Evolutionary conservation across 2,329 filamentous ascomycete species (phyloP), one percentile per base, ranked within the genome.

Genomic region (Zymoseptoria brevis): DNA sequence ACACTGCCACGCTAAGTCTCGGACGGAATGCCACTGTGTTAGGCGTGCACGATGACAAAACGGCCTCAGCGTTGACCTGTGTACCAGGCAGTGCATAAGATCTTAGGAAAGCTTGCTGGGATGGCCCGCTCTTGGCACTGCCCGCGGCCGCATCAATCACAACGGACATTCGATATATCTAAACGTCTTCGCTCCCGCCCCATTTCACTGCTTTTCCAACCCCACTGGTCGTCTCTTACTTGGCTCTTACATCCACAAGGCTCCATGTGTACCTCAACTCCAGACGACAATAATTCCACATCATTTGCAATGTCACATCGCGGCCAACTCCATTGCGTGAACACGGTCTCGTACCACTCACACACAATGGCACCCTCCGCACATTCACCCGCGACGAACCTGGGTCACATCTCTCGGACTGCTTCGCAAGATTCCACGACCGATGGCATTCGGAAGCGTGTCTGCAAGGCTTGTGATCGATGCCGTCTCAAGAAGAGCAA

Each of bases 401-500:
- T 66, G 59, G 19, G 62, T 8, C 64, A 59, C 22, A 63, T 64
- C 8, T 61, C 65, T 52, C 56, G 67, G n/a, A 65, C 65, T 48
- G 53, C 62, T 19, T 68, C 67, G 16, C 59, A 62, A 59, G 67
- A 67, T 55, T 68, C 65, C 16, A 64, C 68, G 2, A 57, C 66
- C 11, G 69, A 71, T 49, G 60, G 64, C 50, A 68, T 71, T 49
- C 66, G 83, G 65, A 86, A 87, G 74, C 77, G 84, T 68, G 84
- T 86, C 48, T 84, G 84, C 72, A 87, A 86, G 74, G 84, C 84
- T 22, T 87, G 84, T 72, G 84, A 87, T 72, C 79, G 84, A 60
- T 87, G 84, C 75, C 78, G 84, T 53, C 67, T 86, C 59, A 87
- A 87, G 74, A 87, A 87, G 70, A 86, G 83, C 69, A 87, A 87